Evolutionary conservation across 176 grass and related monocot genomes (phyloP), one percentile per base, ranked within the genome.

Genomic region (Musa itinerans): DNA sequence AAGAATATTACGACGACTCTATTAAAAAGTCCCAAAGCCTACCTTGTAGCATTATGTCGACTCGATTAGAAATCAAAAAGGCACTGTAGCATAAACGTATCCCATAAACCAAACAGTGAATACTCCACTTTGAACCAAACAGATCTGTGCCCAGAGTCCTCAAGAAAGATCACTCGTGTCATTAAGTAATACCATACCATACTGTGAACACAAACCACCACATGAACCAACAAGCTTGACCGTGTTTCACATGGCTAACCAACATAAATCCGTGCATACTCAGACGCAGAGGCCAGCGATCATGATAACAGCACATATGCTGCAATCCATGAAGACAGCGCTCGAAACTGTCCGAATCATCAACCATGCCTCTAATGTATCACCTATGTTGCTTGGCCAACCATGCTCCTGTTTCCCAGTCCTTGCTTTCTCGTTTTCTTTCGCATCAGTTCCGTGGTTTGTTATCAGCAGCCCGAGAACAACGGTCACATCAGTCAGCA

Each of bases 261-360:
- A 15, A 67, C 10, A 4, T 12, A 67, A 29, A 22, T 16, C n/a
- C 14, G 25, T 16, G 34, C 5, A 0, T 14, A 68, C 26, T 89
- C 80, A 89, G 73, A 98, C 54, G 52, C 83, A 73, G 77, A 93
- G 74, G 80, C 82, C 87, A 78, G 84, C 91, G 19, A 99, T 83
- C 80, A 94, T 85, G 26, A 92, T 89, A 65, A 91, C 84, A 21
- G 88, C 83, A 16, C 85, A 98, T 76, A 93, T 79, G 56, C 88
- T 89, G 67, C 74, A 84, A 78, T 99, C 95, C 56, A 99, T 92
- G 58, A 89, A 77, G 63, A 87, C 69, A 52, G 90, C 84, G 11
- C 69, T 78, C 11, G 78, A 61, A 1, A 82, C 75, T 75, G 86
- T 92, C 84, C 89, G 88, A 26, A 87, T 50, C 24, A 99, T 58